phyloP scores from a whole-genome alignment of 179 eudicot genomes.

The Spergularia azorica region DNA sequence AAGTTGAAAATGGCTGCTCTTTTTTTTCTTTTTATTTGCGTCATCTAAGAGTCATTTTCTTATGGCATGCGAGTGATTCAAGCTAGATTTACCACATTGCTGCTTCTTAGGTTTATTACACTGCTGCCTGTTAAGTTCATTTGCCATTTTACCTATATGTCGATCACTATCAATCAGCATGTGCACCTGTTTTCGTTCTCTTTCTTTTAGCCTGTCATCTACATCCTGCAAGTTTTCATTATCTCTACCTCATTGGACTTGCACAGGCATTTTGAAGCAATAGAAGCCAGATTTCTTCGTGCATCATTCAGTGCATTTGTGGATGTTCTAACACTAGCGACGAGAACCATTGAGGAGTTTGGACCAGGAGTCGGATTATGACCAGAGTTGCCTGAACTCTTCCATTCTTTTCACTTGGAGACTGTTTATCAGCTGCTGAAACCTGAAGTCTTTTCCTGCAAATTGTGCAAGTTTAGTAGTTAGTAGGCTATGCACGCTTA shows the following conservation, averaged over 20 bases:
- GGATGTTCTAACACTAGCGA: conserved; percentile 77
- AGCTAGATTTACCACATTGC: background rate
- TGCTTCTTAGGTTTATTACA: background rate
- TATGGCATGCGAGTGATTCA: background rate
- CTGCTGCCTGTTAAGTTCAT: background rate
- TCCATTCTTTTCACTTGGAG: background rate
- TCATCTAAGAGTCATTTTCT: background rate
- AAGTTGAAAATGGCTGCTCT: no score
- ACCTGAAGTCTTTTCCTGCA: background rate
- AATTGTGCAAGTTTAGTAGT: background rate
- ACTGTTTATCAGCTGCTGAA: background rate
- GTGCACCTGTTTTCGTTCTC: background rate
- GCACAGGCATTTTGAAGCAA: conserved; percentile 84
- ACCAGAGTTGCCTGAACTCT: background rate
- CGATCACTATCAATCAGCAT: background rate
- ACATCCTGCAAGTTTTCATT: background rate
- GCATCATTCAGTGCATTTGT: conserved; percentile 83
- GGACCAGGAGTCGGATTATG: conserved; percentile 40
- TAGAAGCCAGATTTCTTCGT: conserved; percentile 93
- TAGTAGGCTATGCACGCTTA: background rate
- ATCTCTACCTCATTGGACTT: conserved; percentile 9
- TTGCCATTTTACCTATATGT: no score
- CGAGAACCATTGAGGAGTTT: conserved; percentile 81
- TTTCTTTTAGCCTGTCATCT: background rate
- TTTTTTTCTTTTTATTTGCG: background rate